Conservation (phyloP, 2,329 filamentous ascomycete species). For the Aureobasidium pullulans region DNA sequence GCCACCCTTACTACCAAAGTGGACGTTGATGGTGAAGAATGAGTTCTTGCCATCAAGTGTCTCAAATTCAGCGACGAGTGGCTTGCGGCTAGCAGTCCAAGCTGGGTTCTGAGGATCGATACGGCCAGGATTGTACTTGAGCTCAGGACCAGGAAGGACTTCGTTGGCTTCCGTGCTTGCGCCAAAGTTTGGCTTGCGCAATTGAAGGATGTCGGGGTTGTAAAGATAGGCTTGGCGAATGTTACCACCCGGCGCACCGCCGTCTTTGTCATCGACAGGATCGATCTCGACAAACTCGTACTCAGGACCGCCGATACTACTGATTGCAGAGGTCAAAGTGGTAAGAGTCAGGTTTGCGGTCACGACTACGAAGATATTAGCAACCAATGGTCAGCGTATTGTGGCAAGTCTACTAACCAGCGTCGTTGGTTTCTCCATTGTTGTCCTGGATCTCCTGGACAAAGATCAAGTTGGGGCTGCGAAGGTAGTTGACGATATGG, state of each 20-base stretch:
- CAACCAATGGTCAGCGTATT: too few relatives aligned
- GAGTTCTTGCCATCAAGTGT: conserved; percentile 46
- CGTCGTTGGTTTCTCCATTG: conserved; percentile 54
- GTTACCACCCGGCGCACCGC: conserved; percentile 62
- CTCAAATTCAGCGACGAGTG: conserved; percentile 59
- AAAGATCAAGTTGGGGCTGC: conserved; percentile 58
- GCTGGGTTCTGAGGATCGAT: conserved; percentile 56
- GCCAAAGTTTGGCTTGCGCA: conserved; percentile 54
- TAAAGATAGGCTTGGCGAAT: conserved; percentile 66
- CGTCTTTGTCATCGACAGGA: conserved; percentile 54
- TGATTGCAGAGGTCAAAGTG: conserved; percentile 48
- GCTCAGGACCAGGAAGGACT: conserved; percentile 50
- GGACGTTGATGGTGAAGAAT: conserved; percentile 67
- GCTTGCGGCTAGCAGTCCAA: conserved; percentile 58
- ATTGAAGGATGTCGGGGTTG: conserved; percentile 50
- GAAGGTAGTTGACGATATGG: conserved; percentile 59
- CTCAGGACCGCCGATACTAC: conserved; percentile 34
- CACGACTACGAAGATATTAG: conserved; percentile 26
- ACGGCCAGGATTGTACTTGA: conserved; percentile 62
- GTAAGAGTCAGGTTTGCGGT: conserved; percentile 53
- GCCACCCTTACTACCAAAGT: conserved; percentile 61
- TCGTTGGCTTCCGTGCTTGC: conserved; percentile 47
- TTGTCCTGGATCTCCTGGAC: conserved; percentile 66
- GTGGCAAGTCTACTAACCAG: conserved; percentile 18
- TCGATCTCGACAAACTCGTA: conserved; percentile 56